Evolutionary conservation across 768 basidiomycete genomes (phyloP), one percentile per base, ranked within the genome.

Genomic region (Termitomyces heimii): DNA sequence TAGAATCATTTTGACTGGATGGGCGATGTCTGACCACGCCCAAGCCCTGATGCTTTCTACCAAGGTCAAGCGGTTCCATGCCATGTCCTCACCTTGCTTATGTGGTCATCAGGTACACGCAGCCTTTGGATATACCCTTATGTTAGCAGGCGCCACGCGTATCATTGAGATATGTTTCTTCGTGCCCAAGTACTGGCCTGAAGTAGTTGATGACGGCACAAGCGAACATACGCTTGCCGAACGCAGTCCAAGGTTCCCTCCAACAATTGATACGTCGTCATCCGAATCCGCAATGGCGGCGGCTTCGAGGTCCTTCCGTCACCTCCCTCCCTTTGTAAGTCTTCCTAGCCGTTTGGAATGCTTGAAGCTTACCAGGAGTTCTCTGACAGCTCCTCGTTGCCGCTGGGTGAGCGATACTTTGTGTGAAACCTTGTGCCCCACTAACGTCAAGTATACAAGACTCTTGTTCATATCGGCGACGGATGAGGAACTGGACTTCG

Each of bases 381-480:
- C 46, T 49, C 52, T 56, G 5, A 20, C 28, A 92, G 89, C 70
- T 92, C 10, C 82, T 94, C 31, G 80, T 88, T 14, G 74, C 86
- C 18, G 80, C 89, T 54, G 90, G 89, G 88, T 89, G 71, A 64
- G 76, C 8, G 22, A 39, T 37, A 39, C 20, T 3, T 31, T 54
- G 2, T 54, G 2, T 22, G 29, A 48, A 9, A 47, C 12, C 1
- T 12, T 29, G n/a, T 47, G 55, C 29, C 26, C 9, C 48, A 37
- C 35, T 56, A 1, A 55, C 32, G 12, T 29, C 37, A 20, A 6
- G 28, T 34, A 14, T 52, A 31, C 12, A 20, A 89, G 91, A 6
- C 70, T 94, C 2, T 71, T 93, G 18, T 97, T 98, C 77, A 92
- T 96, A 84, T 89, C 89, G 14, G 95, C 88, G 0, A 97, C 95